A percentile compares a stretch with the other conserved stretches of the same genome.
phyloP scores from a whole-genome alignment of 768 basidiomycete species.

The Psilocybe cubensis region DNA sequence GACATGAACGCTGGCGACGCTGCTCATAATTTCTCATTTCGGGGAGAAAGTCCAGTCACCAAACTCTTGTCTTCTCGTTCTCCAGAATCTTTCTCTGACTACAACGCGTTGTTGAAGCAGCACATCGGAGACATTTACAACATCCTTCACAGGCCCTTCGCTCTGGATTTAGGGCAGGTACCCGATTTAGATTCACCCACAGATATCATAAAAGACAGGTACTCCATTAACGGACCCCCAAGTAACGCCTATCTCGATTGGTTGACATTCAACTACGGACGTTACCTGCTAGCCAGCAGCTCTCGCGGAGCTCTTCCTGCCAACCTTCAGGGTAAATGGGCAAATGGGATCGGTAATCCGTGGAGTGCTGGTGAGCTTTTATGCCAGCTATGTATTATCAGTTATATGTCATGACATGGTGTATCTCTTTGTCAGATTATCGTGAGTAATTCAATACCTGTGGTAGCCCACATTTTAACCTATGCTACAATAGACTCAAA shows the following conservation, averaged over 20 bases:
- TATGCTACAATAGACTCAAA: constrained; percentile 59
- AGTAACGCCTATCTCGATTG: constrained; percentile 75
- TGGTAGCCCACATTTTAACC: background rate
- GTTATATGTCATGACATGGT: background rate
- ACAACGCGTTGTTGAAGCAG: constrained; percentile 41
- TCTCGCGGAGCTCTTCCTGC: constrained; percentile 66
- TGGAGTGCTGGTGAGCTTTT: constrained; percentile 62
- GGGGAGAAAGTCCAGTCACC: constrained; percentile 54
- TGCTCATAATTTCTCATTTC: constrained; percentile 62
- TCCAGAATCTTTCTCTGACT: constrained; percentile 28
- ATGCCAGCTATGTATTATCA: background rate
- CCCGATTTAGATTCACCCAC: constrained; percentile 59
- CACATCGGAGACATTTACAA: constrained; percentile 57
- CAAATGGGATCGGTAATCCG: constrained; percentile 50
- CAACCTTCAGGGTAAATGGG: constrained; percentile 81
- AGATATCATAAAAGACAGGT: constrained; percentile 55
- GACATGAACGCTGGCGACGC: constrained; percentile 62
- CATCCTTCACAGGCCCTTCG: constrained; percentile 48
- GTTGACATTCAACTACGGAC: constrained; percentile 73
- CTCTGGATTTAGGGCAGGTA: constrained; percentile 61
- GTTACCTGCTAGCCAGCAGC: constrained; percentile 67
- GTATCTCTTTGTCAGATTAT: constrained; percentile 38
- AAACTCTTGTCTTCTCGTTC: constrained; percentile 15
- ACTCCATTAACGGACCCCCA: constrained; percentile 44
- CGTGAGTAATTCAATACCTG: constrained; percentile 31